A percentile compares a stretch with the other conserved stretches of the same genome.
Conservation (phyloP, 768 basidiomycete species). For the Leccinum barrowsii region DNA sequence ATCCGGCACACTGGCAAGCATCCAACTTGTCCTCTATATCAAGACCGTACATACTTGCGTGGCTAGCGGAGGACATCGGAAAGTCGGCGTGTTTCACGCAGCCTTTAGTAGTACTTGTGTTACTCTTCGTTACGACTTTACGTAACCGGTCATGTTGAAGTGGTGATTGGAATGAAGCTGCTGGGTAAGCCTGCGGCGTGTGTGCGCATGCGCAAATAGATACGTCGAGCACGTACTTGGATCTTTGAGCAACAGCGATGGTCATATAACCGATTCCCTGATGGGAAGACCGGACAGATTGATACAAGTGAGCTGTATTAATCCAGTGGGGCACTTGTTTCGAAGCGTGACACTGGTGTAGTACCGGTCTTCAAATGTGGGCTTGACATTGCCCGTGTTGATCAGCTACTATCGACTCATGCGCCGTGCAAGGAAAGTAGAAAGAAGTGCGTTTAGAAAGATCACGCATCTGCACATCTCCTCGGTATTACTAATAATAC, state of each 20-base stretch:
- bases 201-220: not conserved
- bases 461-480: not conserved
- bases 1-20: not conserved
- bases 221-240: slow-evolving; percentile 3
- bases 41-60: not conserved
- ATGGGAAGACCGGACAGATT: slow-evolving; percentile 11
- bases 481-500: no score
- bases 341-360: no score
- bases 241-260: slow-evolving; percentile 21
- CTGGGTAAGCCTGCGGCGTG: not conserved
- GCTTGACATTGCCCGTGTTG: no score
- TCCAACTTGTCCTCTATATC: not conserved
- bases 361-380: no score
- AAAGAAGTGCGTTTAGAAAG: not conserved
- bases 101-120: not conserved
- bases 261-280: slow-evolving; percentile 26
- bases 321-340: no score
- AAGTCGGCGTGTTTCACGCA: not conserved
- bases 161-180: not conserved
- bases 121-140: not conserved
- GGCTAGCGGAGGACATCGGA: not conserved
- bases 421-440: no score
- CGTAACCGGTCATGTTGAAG: no score
- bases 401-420: no score
- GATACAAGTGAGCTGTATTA: no score